phyloP scores from a whole-genome alignment of 305 asterid species.

The Fraxinus velutina region DNA sequence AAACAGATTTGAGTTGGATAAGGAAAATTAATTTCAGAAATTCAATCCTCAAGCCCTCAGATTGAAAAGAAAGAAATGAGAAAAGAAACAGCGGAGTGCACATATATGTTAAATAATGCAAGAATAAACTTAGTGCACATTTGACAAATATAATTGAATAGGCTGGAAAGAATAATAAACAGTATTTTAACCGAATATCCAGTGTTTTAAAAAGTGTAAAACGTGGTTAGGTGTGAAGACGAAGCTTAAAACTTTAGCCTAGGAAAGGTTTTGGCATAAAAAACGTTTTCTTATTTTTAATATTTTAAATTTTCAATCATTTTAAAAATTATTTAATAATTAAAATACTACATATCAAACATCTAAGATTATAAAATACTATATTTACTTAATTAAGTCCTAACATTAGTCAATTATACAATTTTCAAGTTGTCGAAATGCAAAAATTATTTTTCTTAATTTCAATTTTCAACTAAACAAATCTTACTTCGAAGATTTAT shows the following conservation, averaged over 20 bases:
- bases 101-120: neutral
- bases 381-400: too few species aligned
- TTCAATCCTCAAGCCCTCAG: neutral
- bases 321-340: too few species aligned
- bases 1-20: slow-evolving; percentile 24
- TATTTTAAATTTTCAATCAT: neutral
- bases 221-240: neutral
- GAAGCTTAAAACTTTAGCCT: neutral
- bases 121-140: neutral
- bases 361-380: neutral
- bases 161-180: neutral
- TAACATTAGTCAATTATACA: neutral
- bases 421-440: neutral
- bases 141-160: neutral
- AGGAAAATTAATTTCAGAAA: slow-evolving; percentile 2
- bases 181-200: neutral
- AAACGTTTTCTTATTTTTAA: neutral
- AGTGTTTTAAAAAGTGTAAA: neutral
- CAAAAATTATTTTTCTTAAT: neutral
- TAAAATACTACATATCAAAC: neutral
- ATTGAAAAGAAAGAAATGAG: neutral
- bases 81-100: neutral
- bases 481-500: neutral
- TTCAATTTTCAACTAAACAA: neutral
- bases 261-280: neutral